Percentiles rank a stretch among this genome's conserved stretches.
Evolutionary conservation across 2,329 filamentous ascomycete genomes (phyloP).

Genomic region (Nannizzia gypsea): DNA sequence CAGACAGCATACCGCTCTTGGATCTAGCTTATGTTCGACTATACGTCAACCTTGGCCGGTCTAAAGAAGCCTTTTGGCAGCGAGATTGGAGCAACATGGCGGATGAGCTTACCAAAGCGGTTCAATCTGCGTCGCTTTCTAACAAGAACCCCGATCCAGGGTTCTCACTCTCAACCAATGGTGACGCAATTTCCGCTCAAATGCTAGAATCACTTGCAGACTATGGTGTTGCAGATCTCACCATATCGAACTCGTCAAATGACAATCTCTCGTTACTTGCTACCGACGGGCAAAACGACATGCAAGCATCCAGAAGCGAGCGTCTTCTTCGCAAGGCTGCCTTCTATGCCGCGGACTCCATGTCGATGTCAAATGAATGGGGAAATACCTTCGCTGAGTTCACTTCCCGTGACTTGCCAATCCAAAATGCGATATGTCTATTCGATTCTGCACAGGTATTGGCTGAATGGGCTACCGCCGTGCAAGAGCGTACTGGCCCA

Average conservation of each 20-base stretch:
- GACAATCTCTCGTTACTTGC: conserved; percentile 24
- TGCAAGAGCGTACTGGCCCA: conserved; percentile 85
- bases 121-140: conserved; percentile 61
- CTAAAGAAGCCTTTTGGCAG: conserved; percentile 90
- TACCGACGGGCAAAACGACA: conserved; percentile 23
- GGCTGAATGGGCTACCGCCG: conserved; percentile 83
- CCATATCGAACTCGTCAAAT: conserved; percentile 27
- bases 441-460: conserved; percentile 92
- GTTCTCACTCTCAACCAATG: conserved; percentile 22
- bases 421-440: conserved; percentile 82
- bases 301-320: conserved; percentile 57
- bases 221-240: conserved; percentile 26
- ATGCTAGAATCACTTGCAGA: conserved; percentile 28
- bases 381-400: conserved; percentile 77
- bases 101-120: conserved; percentile 67
- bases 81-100: conserved; percentile 87
- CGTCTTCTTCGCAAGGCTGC: conserved; percentile 86
- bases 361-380: conserved; percentile 76
- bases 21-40: conserved; percentile 86
- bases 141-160: conserved; percentile 34
- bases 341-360: conserved; percentile 83
- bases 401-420: conserved; percentile 69
- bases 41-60: conserved; percentile 83
- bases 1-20: conserved; percentile 79
- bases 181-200: conserved; percentile 16